Percentiles rank a stretch among this genome's conserved stretches.
phyloP scores from a whole-genome alignment of 108 stramenopile genomes.

The Nitzschia inconspicua region DNA sequence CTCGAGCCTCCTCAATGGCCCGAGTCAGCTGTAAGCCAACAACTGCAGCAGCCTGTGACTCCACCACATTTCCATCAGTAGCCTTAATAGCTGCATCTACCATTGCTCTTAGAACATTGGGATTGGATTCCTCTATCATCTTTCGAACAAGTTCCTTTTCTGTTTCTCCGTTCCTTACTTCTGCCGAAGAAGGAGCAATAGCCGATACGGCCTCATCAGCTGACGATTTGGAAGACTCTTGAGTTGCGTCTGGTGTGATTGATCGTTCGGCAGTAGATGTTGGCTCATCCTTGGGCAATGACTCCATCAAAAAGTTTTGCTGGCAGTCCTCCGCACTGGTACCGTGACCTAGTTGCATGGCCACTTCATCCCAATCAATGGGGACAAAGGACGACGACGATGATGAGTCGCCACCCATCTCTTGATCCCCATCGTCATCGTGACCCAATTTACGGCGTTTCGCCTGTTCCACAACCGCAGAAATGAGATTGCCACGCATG shows the following conservation, averaged over 20 bases:
- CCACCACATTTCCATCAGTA: slow-evolving; percentile 35
- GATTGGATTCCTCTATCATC: slow-evolving; percentile 45
- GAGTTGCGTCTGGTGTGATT: slow-evolving; percentile 18
- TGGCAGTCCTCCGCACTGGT: slow-evolving; percentile 63
- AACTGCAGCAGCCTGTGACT: slow-evolving; percentile 53
- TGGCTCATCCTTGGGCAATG: not conserved
- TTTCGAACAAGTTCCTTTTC: slow-evolving; percentile 24
- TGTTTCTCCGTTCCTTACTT: not conserved
- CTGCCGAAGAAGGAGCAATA: not conserved
- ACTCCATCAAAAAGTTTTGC: slow-evolving; percentile 49
- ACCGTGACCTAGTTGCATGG: slow-evolving; percentile 48
- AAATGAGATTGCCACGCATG: slow-evolving; percentile 20
- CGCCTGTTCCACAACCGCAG: slow-evolving; percentile 39
- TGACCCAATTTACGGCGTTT: slow-evolving; percentile 25
- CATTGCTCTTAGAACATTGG: slow-evolving; percentile 41
- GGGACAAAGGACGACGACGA: not conserved
- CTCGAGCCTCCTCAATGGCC: slow-evolving; percentile 46
- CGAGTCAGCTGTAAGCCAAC: slow-evolving; percentile 48
- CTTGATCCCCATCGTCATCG: not conserved
- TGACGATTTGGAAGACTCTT: too few relatives aligned
- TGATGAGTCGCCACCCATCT: too few relatives aligned
- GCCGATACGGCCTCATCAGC: slow-evolving; percentile 4
- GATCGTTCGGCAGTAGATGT: too few relatives aligned
- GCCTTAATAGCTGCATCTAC: slow-evolving; percentile 54
- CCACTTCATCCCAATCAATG: slow-evolving; percentile 73